These are phyloP conservation scores for Mycosphaerella sp. DNA, from an alignment of 2,329 filamentous ascomycete species.

Conservation along the genomic window DNA sequence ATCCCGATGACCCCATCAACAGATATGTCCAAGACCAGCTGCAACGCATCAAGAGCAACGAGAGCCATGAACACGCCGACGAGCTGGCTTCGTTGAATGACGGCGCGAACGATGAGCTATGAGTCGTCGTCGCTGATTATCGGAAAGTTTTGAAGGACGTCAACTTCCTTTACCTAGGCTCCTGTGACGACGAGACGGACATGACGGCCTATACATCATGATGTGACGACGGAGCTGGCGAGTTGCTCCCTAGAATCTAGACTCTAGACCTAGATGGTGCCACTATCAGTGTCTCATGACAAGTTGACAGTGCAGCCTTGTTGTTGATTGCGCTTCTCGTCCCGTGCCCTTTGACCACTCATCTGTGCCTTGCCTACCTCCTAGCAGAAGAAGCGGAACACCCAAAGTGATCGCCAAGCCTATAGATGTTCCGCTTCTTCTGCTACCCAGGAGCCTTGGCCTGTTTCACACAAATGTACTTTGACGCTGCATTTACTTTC, in stretches of 20 bases:
- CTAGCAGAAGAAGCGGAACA: too few species aligned
- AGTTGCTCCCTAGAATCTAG: not conserved
- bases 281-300: not conserved
- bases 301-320: not conserved
- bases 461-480: too few species aligned
- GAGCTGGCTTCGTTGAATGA: constrained; percentile 54
- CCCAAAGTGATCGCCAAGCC: too few species aligned
- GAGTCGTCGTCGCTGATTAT: not conserved
- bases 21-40: constrained; percentile 78
- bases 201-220: not conserved
- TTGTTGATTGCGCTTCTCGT: too few species aligned
- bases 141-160: not conserved
- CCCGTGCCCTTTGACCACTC: too few species aligned
- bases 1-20: constrained; percentile 58
- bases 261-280: not conserved
- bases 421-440: too few species aligned
- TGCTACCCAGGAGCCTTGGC: too few species aligned
- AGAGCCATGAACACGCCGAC: constrained; percentile 50
- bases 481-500: too few species aligned
- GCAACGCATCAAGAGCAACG: constrained; percentile 60
- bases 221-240: not conserved
- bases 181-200: not conserved
- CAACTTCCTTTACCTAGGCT: constrained; percentile 1
- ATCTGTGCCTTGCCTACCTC: too few species aligned
- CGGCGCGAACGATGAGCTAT: constrained; percentile 21